Percentiles rank a stretch among this genome's conserved stretches.
phyloP scores from a whole-genome alignment of 2,329 filamentous ascomycete species.

The Aspergillus amoenus region DNA sequence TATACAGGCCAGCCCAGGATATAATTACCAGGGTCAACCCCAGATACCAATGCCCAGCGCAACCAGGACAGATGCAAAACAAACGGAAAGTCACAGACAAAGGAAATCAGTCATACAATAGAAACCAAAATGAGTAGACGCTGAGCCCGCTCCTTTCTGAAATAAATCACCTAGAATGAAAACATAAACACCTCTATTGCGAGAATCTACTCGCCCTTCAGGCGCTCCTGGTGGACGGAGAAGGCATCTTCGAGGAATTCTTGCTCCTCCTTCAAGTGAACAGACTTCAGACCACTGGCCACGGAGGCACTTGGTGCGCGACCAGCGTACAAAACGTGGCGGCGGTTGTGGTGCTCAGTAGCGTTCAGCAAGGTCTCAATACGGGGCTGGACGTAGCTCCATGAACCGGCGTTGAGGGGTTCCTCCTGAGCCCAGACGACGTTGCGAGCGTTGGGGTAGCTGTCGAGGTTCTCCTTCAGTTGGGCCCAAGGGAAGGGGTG shows the following conservation, averaged over 20 bases:
- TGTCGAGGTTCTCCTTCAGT: slow-evolving; percentile 93
- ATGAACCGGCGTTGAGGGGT: slow-evolving; percentile 93
- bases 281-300: slow-evolving; percentile 85
- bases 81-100: slow-evolving; percentile 18
- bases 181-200: slow-evolving; percentile 17
- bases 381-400: slow-evolving; percentile 95
- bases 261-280: slow-evolving; percentile 89
- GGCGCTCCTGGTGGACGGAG: slow-evolving; percentile 62
- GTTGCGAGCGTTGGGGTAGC: slow-evolving; percentile 94
- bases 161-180: slow-evolving; percentile 25
- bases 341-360: slow-evolving; percentile 86
- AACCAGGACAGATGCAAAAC: slow-evolving; percentile 20
- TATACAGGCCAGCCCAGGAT: slow-evolving; percentile 24
- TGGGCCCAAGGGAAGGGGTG: slow-evolving; percentile 99
- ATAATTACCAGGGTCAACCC: slow-evolving; percentile 13
- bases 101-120: slow-evolving; percentile 30
- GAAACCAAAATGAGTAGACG: slow-evolving; percentile 25
- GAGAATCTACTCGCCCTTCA: slow-evolving; percentile 60
- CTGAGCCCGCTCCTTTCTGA: slow-evolving; percentile 24
- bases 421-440: slow-evolving; percentile 98
- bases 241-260: slow-evolving; percentile 71
- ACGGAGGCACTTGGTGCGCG: slow-evolving; percentile 91
- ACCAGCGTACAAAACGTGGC: slow-evolving; percentile 95
- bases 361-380: slow-evolving; percentile 95
- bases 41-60: slow-evolving; percentile 23